phyloP scores from a whole-genome alignment of 352 stramenopile species.

The Achlya hypogyna region DNA sequence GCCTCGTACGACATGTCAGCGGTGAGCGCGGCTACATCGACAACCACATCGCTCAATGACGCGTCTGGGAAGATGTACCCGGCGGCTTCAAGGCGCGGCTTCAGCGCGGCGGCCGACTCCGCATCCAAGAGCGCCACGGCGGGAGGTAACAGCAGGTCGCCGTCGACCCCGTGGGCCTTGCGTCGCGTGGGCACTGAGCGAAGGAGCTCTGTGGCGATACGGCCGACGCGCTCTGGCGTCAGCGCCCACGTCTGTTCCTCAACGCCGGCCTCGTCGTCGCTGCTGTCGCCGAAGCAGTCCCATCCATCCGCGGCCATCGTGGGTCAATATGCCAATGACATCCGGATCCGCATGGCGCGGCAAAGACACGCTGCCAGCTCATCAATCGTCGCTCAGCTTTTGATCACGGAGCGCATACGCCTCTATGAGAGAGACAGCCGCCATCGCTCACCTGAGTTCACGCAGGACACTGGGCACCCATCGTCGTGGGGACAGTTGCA shows the following conservation, averaged over 20 bases:
- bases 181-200: background rate
- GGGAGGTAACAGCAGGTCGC: background rate
- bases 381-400: too few species aligned
- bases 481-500: too few species aligned
- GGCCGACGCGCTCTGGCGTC: background rate
- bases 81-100: background rate
- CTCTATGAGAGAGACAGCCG: too few species aligned
- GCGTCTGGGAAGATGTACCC: background rate
- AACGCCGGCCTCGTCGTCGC: background rate
- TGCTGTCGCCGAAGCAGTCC: slow-evolving; percentile 8
- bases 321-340: background rate
- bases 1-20: background rate
- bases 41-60: background rate
- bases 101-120: background rate
- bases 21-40: background rate
- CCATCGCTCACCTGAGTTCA: too few species aligned
- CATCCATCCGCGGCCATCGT: slow-evolving; percentile 1
- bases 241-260: background rate
- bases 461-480: too few species aligned
- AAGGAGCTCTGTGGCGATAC: background rate
- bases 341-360: too few species aligned
- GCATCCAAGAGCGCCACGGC: background rate
- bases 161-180: slow-evolving; percentile 1
- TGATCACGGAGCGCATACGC: too few species aligned
- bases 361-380: too few species aligned